Percentiles rank a stretch among this genome's conserved stretches.
phyloP scores from a whole-genome alignment of 1,284 basidiomycete species.

The Tilletia walkeri region DNA sequence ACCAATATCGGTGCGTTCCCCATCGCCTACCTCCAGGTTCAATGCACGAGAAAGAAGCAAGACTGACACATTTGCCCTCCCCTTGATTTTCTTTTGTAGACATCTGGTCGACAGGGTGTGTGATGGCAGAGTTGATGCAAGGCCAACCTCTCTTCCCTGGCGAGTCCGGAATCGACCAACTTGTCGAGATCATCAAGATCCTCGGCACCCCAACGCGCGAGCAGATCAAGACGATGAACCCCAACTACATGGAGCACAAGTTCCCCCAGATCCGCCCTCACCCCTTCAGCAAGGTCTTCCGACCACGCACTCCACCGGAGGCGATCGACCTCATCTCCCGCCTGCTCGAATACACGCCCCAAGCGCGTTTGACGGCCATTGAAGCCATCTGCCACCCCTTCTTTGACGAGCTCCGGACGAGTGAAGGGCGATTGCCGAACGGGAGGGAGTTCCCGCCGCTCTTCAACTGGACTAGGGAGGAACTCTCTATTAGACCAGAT shows the following conservation, averaged over 20 bases:
- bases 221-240: slow-evolving; percentile 99
- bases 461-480: slow-evolving; percentile 95
- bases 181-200: slow-evolving; percentile 99
- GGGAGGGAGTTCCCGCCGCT: slow-evolving; percentile 90
- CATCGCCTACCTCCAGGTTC: neutral
- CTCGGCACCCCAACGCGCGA: slow-evolving; percentile 96
- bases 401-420: slow-evolving; percentile 86
- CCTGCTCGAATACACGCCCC: slow-evolving; percentile 94
- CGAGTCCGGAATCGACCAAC: slow-evolving; percentile 97
- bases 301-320: slow-evolving; percentile 90
- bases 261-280: slow-evolving; percentile 97
- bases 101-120: slow-evolving; percentile 99
- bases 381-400: slow-evolving; percentile 83
- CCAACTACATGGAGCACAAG: slow-evolving; percentile 99
- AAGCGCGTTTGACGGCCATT: slow-evolving; percentile 82
- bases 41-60: no score
- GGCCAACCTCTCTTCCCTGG: slow-evolving; percentile 98
- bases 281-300: slow-evolving; percentile 76
- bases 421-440: slow-evolving; percentile 78
- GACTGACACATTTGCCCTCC: neutral
- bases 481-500: slow-evolving; percentile 92
- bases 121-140: slow-evolving; percentile 99
- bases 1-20: slow-evolving; percentile 85
- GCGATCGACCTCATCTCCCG: slow-evolving; percentile 94
- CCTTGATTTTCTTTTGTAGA: slow-evolving; percentile 59